Evolutionary conservation across 2,329 filamentous ascomycete species (phyloP), one percentile per base, ranked within the genome.

Genomic region (Paraconiothyrium brasiliense): DNA sequence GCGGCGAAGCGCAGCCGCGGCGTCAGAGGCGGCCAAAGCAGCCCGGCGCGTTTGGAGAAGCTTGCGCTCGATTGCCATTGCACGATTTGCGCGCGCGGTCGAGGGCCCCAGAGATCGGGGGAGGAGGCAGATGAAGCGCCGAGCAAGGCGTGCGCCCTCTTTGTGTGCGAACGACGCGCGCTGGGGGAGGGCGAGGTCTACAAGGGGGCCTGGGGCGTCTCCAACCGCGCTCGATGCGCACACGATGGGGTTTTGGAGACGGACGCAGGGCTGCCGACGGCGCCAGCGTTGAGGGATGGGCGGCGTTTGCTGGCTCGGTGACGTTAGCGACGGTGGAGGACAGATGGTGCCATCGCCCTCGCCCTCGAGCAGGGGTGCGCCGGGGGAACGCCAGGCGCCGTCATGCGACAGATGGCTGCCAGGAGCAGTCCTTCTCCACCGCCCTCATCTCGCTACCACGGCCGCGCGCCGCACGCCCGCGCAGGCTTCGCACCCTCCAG

Each of bases 361-460:
- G 39, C 39, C 39, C n/a, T n/a, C 54, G 54, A 27, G 57, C 71
- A 74, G 66, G 73, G 72, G 69, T 72, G 47, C 57, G 30, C 30
- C 32, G n/a, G 58, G 59, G 52, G 60, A 61, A 63, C 54, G 66
- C 63, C 63, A 66, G 62, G 62, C 63, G 67, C 63, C 62, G 67
- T 63, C 67, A 67, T 66, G 73, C 72, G 71, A 75, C 72, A 71
- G 64, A 67, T 68, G 69, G 68, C 72, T 67, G 68, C 70, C 34
- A 59, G 65, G 60, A 57, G 64, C 67, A 70, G 68, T 71, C 73
- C 74, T 73, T 74, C 73, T 77, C 74, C 74, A 76, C 74, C 75
- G 56, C 65, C 63, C 70, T 78, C 74, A 78, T 78, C 67, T 78
- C 76, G 76, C 75, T 77, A 75, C 71, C 56, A 47, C 68, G n/a